Evolutionary conservation across 163 green algal species (phyloP), one percentile per base, ranked within the genome.

Genomic region (Trebouxia gelatinosa): DNA sequence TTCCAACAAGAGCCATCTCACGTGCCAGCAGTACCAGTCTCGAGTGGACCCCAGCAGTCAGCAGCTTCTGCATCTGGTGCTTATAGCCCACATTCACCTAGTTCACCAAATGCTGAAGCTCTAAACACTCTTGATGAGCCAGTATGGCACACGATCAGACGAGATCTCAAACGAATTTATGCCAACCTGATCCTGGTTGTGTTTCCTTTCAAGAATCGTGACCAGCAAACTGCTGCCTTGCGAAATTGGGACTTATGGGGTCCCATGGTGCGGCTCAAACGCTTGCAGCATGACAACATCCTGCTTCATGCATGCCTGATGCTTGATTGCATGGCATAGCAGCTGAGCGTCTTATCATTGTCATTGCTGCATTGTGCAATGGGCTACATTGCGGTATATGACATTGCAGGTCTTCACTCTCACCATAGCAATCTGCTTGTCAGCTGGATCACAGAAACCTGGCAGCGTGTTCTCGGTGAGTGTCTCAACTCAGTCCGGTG

Each of bases 201-300:
- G 4, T 94, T 96, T 75, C 92, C 94, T 4, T 91, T 97, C 75
- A 90, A 93, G 76, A 90, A 93, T 67, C 86, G 92, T 26, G 81
- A 84, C 13, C 87, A 92, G 54, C 88, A 94, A 72, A 82, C 82
- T 21, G 87, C 91, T 26, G 93, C 94, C 5, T 82, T 99, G 57
- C 79, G 93, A 9, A 97, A 99, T 79, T 99, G 96, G 96, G 96
- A 99, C 83, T 85, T 99, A 6, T 99, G 95, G 95, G 95, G 95
- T 0, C 95, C 94, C 9, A 91, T 97, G 91, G 89, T 97, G 64
- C 48, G 89, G n/a, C n/a, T n/a, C n/a, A n/a, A n/a, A 59, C 21
- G 72, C 23, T 2, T 43, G 32, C 61, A 38, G 61, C 31, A 70
- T 70, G 29, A 38, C 61, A 70, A 19, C 1, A n/a, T 70, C 2